Conservation (phyloP, 495 filamentous ascomycete species). For the Neurospora sp. region DNA sequence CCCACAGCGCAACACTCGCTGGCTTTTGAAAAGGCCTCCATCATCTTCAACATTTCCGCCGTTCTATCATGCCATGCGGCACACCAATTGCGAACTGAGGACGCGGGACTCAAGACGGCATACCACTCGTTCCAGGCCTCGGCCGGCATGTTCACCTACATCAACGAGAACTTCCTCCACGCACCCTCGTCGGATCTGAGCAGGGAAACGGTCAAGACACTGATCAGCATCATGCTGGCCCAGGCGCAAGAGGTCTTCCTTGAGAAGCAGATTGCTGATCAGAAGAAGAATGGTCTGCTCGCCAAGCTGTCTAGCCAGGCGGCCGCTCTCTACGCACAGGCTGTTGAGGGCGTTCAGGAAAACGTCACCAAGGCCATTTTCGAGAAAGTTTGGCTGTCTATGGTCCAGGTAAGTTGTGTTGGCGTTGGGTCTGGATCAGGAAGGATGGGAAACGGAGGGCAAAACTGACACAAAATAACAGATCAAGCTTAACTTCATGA, state of each 20-base stretch:
- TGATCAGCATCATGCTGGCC: conserved; percentile 87
- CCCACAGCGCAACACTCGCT: conserved; percentile 90
- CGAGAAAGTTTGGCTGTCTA: conserved; percentile 86
- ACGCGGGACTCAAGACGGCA: conserved; percentile 85
- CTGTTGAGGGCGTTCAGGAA: conserved; percentile 80
- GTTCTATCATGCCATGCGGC: conserved; percentile 95
- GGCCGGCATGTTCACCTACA: conserved; percentile 99
- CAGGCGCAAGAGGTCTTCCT: conserved; percentile 96
- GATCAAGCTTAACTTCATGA: conserved; percentile 78
- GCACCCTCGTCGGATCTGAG: conserved; percentile 92
- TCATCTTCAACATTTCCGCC: conserved; percentile 99
- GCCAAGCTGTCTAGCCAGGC: conserved; percentile 91
- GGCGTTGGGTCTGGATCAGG: not conserved
- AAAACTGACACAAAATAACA: conserved; percentile 16
- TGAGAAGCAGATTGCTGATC: conserved; percentile 89
- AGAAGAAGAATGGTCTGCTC: conserved; percentile 84
- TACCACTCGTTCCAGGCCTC: conserved; percentile 98
- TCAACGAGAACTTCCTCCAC: conserved; percentile 98
- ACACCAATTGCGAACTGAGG: conserved; percentile 82
- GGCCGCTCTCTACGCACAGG: conserved; percentile 77
- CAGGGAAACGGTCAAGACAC: conserved; percentile 85
- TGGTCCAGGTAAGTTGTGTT: conserved; percentile 54
- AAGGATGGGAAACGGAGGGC: not conserved
- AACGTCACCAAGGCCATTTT: conserved; percentile 88
- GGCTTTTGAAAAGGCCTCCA: conserved; percentile 96